phyloP scores from a whole-genome alignment of 1,284 basidiomycete species.

The Trametes sp. region DNA sequence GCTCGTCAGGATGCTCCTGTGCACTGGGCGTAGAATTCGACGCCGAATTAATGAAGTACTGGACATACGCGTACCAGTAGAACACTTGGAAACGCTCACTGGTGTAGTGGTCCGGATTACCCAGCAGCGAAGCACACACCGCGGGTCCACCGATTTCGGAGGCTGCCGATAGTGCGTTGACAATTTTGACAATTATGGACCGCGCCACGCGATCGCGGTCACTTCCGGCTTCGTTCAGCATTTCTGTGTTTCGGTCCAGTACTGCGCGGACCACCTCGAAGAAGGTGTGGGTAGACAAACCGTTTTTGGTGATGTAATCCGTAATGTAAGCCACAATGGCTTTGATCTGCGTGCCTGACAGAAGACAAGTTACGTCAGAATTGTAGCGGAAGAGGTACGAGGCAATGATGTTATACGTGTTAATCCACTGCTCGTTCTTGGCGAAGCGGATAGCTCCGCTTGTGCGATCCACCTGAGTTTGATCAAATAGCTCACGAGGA shows the following conservation, averaged over 20 bases:
- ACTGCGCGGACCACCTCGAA: background rate
- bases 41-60: background rate
- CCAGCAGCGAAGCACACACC: conserved; percentile 16
- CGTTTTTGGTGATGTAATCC: conserved; percentile 22
- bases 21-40: background rate
- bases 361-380: conserved; percentile 22
- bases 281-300: background rate
- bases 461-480: background rate
- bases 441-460: conserved; percentile 12
- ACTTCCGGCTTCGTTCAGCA: background rate
- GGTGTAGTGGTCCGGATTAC: conserved; percentile 28
- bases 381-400: background rate
- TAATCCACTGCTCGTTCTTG: conserved; percentile 20
- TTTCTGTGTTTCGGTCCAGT: background rate
- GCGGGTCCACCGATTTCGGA: conserved; percentile 24
- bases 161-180: conserved; percentile 14
- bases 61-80: conserved; percentile 21
- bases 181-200: conserved; percentile 12
- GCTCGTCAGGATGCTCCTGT: background rate
- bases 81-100: conserved; percentile 11
- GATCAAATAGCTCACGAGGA: background rate
- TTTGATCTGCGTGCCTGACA: conserved; percentile 4
- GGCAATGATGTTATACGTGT: conserved; percentile 9
- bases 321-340: conserved; percentile 22
- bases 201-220: background rate